A percentile compares a stretch with the other conserved stretches of the same genome.
Conservation (phyloP, 164 flowering plant species). For the Magnolia officinalis region DNA sequence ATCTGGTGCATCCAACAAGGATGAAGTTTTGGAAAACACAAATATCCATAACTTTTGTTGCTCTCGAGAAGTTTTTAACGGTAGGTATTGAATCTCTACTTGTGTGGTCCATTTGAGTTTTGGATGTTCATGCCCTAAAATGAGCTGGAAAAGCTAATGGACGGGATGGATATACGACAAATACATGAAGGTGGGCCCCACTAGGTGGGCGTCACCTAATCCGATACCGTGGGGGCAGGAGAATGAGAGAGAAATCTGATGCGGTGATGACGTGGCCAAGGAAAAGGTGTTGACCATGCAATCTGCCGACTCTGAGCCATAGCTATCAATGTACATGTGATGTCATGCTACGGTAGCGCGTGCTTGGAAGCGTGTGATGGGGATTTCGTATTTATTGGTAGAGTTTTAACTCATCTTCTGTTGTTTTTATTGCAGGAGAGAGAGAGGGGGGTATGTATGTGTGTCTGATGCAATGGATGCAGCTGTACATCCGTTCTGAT, state of each 20-base stretch:
- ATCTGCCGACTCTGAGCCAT: slow-evolving; percentile 4
- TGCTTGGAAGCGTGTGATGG: slow-evolving; percentile 50
- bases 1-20: too few species aligned
- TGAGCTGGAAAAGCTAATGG: too few species aligned
- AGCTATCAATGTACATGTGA: neutral
- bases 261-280: neutral
- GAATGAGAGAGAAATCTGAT: neutral
- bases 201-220: too few species aligned
- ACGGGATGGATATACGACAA: too few species aligned
- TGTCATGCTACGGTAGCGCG: slow-evolving; percentile 23
- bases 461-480: neutral
- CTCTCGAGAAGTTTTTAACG: too few species aligned
- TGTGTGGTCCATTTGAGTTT: too few species aligned
- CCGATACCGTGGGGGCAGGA: neutral
- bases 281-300: slow-evolving; percentile 6
- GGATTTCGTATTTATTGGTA: slow-evolving; percentile 26
- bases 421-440: neutral
- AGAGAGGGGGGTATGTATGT: neutral
- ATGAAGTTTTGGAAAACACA: too few species aligned
- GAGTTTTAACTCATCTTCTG: slow-evolving; percentile 14
- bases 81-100: too few species aligned
- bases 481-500: slow-evolving; percentile 8
- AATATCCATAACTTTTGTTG: too few species aligned
- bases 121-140: too few species aligned
- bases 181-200: too few species aligned